Conservation (phyloP, 805 yeast species). For the Metschnikowia lochheadii region DNA sequence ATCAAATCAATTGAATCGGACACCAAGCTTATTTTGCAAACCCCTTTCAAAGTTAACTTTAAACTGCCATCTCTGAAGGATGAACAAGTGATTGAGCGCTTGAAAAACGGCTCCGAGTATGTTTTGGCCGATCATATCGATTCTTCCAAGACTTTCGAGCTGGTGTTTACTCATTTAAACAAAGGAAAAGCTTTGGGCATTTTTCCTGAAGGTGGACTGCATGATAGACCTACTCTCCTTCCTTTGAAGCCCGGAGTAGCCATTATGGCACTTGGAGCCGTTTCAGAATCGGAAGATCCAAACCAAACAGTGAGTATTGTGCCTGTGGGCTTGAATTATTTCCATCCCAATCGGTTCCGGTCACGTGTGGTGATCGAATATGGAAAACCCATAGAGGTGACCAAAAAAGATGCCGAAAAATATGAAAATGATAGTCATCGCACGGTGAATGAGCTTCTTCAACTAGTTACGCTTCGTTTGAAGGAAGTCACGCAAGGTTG, state of each 20-base stretch:
- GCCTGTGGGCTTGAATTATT: constrained; percentile 42
- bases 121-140: constrained; percentile 40
- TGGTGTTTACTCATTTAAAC: constrained; percentile 37
- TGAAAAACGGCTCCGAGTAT: constrained; percentile 27
- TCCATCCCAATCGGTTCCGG: constrained; percentile 40
- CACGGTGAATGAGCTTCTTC: constrained; percentile 27
- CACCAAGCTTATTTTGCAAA: constrained; percentile 23
- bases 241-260: constrained; percentile 45
- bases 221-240: constrained; percentile 38
- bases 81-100: constrained; percentile 12
- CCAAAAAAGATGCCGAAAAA: constrained; percentile 23
- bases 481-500: constrained; percentile 40
- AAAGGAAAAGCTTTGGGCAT: constrained; percentile 34
- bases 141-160: constrained; percentile 31
- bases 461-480: constrained; percentile 29
- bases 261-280: constrained; percentile 42
- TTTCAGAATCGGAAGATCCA: constrained; percentile 25
- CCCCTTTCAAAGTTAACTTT: constrained; percentile 22
- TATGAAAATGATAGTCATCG: constrained; percentile 27
- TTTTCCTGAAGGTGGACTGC: constrained; percentile 45
- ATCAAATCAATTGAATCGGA: constrained; percentile 30
- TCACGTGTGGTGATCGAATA: constrained; percentile 41
- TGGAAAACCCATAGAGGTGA: constrained; percentile 39
- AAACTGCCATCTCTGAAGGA: constrained; percentile 12
- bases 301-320: constrained; percentile 25